Evolutionary conservation across 495 filamentous ascomycete species (phyloP).

Genomic region (Lindgomyces ingoldianus): DNA sequence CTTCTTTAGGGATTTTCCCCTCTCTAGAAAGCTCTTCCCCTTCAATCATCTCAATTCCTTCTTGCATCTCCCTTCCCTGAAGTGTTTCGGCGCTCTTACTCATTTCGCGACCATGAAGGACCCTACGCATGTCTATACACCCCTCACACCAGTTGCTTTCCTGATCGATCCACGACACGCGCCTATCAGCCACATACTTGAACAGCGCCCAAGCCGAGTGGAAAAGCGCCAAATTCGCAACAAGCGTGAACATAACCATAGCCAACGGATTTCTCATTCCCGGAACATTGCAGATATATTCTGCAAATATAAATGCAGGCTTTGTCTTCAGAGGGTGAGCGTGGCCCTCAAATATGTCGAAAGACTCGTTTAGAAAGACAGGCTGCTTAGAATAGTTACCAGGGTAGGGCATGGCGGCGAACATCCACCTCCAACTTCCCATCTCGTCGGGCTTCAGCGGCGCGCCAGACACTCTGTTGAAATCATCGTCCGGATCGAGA

Average conservation of each 20-base stretch:
- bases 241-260: conserved; percentile 10
- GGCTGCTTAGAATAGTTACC: not conserved
- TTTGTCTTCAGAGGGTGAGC: conserved; percentile 11
- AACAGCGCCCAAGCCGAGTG: conserved; percentile 26
- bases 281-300: conserved; percentile 29
- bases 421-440: not conserved
- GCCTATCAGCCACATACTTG: conserved; percentile 16
- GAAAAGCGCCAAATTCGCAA: conserved; percentile 21
- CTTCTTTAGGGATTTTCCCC: not conserved
- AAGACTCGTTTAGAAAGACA: not conserved
- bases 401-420: not conserved
- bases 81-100: not conserved
- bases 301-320: conserved; percentile 17
- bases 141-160: conserved; percentile 16
- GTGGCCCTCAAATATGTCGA: conserved; percentile 4
- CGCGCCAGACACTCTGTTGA: conserved; percentile 13
- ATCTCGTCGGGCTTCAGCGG: not conserved
- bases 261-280: not conserved
- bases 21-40: not conserved
- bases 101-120: not conserved
- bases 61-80: not conserved
- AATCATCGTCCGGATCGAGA: conserved; percentile 19
- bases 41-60: not conserved
- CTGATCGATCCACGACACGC: not conserved
- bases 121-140: conserved; percentile 10